Conservation (phyloP, 2,329 filamentous ascomycete species). For the Alternaria ethzedia region DNA sequence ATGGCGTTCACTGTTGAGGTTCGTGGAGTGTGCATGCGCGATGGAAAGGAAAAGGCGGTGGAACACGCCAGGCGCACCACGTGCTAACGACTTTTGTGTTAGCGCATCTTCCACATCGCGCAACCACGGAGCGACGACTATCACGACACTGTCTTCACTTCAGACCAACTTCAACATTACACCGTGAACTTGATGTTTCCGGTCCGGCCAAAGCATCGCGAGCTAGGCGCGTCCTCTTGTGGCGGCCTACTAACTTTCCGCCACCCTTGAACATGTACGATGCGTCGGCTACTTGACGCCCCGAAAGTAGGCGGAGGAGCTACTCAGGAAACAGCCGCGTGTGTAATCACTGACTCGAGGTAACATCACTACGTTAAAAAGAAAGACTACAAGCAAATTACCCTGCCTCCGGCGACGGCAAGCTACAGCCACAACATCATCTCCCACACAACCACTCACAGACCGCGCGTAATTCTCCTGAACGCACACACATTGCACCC, state of each 20-base stretch:
- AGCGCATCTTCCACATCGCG: not conserved
- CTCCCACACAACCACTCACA: slow-evolving; percentile 1
- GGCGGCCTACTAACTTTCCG: not conserved
- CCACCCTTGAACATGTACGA: not conserved
- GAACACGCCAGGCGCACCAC: not conserved
- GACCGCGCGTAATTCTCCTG: not conserved
- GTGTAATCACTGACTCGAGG: not conserved
- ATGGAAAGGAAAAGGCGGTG: not conserved
- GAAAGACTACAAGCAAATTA: not conserved
- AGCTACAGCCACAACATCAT: not conserved
- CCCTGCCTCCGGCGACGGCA: not conserved
- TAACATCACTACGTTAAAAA: not conserved
- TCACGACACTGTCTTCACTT: not conserved
- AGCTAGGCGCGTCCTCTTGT: not conserved
- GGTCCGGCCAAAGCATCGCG: not conserved
- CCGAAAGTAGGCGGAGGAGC: not conserved
- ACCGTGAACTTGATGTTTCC: not conserved
- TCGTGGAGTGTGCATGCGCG: not conserved
- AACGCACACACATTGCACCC: not conserved
- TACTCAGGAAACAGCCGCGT: not conserved
- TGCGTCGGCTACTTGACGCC: not conserved
- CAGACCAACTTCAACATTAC: not conserved
- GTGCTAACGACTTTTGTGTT: not conserved
- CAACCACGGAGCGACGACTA: not conserved
- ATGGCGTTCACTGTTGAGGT: not conserved